phyloP scores from a whole-genome alignment of 1,139 yeast genomes.

The Kluyveromyces sp. region DNA sequence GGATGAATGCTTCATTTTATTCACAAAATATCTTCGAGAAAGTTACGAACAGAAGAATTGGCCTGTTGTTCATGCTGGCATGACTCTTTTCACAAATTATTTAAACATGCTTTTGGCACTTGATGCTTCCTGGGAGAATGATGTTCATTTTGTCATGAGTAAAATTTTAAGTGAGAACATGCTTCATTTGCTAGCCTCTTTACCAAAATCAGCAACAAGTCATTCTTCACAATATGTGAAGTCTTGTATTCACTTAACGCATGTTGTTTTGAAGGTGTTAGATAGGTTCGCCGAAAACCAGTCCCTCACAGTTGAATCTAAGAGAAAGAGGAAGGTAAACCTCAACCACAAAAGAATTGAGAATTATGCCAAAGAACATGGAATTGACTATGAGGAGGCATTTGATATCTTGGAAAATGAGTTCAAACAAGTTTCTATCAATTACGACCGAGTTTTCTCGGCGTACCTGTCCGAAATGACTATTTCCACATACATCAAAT shows the following conservation, averaged over 20 bases:
- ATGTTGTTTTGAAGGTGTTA: conserved; percentile 58
- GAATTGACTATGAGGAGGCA: conserved; percentile 38
- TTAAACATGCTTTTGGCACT: conserved; percentile 49
- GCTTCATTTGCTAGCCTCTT: conserved; percentile 47
- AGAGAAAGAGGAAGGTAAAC: conserved; percentile 29
- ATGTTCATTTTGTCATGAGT: conserved; percentile 43
- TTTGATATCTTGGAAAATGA: conserved; percentile 21
- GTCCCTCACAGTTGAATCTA: conserved; percentile 46
- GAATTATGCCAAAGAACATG: conserved; percentile 42
- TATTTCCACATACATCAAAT: conserved; percentile 34
- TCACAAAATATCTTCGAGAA: conserved; percentile 50
- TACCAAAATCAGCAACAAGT: conserved; percentile 61
- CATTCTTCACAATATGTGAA: conserved; percentile 60
- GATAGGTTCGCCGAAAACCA: conserved; percentile 63
- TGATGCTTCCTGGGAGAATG: conserved; percentile 38
- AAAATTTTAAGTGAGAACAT: conserved; percentile 61
- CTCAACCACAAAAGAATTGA: conserved; percentile 28
- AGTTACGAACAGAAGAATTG: conserved; percentile 44
- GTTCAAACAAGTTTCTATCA: conserved; percentile 23
- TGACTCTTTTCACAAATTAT: conserved; percentile 63
- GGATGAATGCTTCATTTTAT: conserved; percentile 56
- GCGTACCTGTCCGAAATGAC: conserved; percentile 36
- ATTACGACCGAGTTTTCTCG: conserved; percentile 42
- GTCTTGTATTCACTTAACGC: conserved; percentile 60
- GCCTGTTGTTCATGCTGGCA: conserved; percentile 61